These are phyloP conservation scores for Crucibulum laeve DNA, from an alignment of 768 basidiomycete species.

Conservation along the genomic window DNA sequence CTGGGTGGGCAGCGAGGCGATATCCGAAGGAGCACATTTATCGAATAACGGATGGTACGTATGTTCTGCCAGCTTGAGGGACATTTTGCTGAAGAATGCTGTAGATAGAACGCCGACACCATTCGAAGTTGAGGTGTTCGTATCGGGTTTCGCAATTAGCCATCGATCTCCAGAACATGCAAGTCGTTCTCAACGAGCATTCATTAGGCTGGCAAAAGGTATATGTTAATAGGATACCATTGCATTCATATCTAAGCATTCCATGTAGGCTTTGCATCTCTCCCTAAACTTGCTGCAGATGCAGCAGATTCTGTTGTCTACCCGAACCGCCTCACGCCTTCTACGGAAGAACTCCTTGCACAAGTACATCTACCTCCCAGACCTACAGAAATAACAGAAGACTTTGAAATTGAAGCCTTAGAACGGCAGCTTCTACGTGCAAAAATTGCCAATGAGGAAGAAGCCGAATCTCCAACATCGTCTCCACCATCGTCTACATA, in stretches of 20 bases:
- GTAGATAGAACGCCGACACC: constrained; percentile 20
- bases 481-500: constrained; percentile 13
- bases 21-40: constrained; percentile 23
- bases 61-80: neutral
- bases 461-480: constrained; percentile 10
- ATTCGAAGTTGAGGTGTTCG: constrained; percentile 69
- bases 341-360: constrained; percentile 47
- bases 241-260: neutral
- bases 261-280: constrained; percentile 60
- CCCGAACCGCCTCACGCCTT: constrained; percentile 25
- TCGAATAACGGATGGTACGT: constrained; percentile 3
- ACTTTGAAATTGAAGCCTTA: constrained; percentile 50
- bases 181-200: constrained; percentile 71
- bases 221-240: constrained; percentile 6
- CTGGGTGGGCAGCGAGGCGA: constrained; percentile 73
- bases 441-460: constrained; percentile 12
- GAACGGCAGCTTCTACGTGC: constrained; percentile 46
- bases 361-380: constrained; percentile 48
- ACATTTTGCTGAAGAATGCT: neutral
- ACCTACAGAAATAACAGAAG: constrained; percentile 57
- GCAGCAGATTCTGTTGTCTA: constrained; percentile 23
- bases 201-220: constrained; percentile 79
- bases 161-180: constrained; percentile 54
- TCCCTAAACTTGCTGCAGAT: constrained; percentile 54
- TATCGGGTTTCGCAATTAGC: constrained; percentile 74